phyloP scores from a whole-genome alignment of 1,284 basidiomycete species.

The Gastroboletus turbinatus region DNA sequence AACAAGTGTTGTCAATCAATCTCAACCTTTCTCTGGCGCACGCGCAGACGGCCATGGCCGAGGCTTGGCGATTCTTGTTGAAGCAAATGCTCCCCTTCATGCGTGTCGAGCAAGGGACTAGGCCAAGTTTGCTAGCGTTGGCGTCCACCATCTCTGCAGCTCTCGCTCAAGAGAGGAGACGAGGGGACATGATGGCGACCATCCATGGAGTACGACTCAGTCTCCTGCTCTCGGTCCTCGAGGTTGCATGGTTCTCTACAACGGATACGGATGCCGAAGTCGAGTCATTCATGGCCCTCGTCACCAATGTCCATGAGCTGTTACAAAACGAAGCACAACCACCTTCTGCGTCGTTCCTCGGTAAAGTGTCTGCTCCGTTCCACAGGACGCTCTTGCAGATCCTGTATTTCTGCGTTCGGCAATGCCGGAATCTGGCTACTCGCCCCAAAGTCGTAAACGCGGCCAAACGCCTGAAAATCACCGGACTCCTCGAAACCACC shows the following conservation, averaged over 20 bases:
- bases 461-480: slow-evolving; percentile 58
- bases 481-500: slow-evolving; percentile 59
- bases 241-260: slow-evolving; percentile 75
- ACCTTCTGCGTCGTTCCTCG: slow-evolving; percentile 73
- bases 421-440: slow-evolving; percentile 51
- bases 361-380: slow-evolving; percentile 65
- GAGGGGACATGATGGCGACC: slow-evolving; percentile 82
- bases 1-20: slow-evolving; percentile 66
- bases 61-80: slow-evolving; percentile 79
- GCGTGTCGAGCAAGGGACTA: slow-evolving; percentile 53
- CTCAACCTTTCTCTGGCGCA: slow-evolving; percentile 85
- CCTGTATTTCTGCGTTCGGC: slow-evolving; percentile 73
- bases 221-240: slow-evolving; percentile 73
- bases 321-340: slow-evolving; percentile 75
- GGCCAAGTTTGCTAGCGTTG: slow-evolving; percentile 57
- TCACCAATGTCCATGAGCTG: slow-evolving; percentile 63
- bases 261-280: slow-evolving; percentile 57
- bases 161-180: slow-evolving; percentile 69
- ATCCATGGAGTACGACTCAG: slow-evolving; percentile 78
- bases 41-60: slow-evolving; percentile 70
- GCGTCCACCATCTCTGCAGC: slow-evolving; percentile 64
- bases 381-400: slow-evolving; percentile 81
- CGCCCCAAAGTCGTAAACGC: slow-evolving; percentile 55
- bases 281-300: slow-evolving; percentile 60
- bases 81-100: slow-evolving; percentile 65